Evolutionary conservation across 78 protist species (phyloP), one percentile per base, ranked within the genome.

Genomic region (Dictyostelium brefeldianum): DNA sequence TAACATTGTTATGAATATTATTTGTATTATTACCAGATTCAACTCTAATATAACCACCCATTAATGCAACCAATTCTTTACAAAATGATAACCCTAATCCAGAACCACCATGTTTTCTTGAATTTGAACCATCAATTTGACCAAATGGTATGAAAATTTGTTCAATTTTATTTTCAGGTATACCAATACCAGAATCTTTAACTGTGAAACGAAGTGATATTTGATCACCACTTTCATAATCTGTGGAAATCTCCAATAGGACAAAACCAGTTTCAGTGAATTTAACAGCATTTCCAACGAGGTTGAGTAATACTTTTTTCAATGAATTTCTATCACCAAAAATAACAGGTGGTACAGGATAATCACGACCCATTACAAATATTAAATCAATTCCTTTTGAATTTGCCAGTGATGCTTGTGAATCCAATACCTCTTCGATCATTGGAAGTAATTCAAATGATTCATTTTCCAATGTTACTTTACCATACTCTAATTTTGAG

Each of bases 141-240:
- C 78, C 56, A 71, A 96, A 96, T 22, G 96, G 94, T n/a, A 48
- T 50, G 50, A 96, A 96, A 1, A 96, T 78, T 47, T 89, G 83
- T 9, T 75, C 57, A 22, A 62, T 25, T 18, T 65, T 79, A n/a
- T 70, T 85, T 10, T 79, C 89, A 5, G 89, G 89, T 12, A 96
- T 96, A 36, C 97, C 97, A 50, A 96, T 96, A 50, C 97, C 97
- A 27, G 95, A 92, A 59, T 96, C 97, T 65, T 78, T 74, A 1
- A 96, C 94, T 0, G 94, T 62, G 74, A 96, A 96, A 62, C 67
- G 41, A 5, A 95, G 25, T 0, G 81, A 43, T 1, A 73, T 51
- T 27, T 75, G 80, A 56, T 80, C 92, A 25, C 89, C 84, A 31
- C 79, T 53, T 29, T 78, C 95, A 22, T 67, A 91, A 12, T 81